Base-by-base conservation (phyloP, 208 protist genomes). In the Trypanosoma grayi region DNA sequence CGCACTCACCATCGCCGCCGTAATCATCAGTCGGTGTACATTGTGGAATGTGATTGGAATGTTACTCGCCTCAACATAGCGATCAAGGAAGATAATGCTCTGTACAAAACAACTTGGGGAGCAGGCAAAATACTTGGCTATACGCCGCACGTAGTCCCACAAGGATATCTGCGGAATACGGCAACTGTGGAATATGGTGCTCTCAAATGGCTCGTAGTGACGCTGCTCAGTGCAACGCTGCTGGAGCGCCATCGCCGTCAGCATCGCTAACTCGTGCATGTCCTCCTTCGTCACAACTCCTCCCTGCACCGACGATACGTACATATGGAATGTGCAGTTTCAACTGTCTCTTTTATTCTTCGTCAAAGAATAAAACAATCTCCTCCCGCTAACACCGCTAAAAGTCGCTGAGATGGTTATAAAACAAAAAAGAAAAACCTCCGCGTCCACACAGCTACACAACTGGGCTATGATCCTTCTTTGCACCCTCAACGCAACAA, bases 41-140 rank as follows among this genome's bases (percentile, higher is more conserved):
- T 92, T 92, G 44, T 65, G 56, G 44, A 77, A 81, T 11, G 81
- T 88, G 10, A 95, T 60, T 60, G 76, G 52, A 60, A 75, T 80
- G 27, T 67, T 70, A 0, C 85, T 92, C 40, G 57, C 55, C 14
- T 66, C 58, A 8, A 79, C 66, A 56, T 97, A 91, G 22, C 90
- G 88, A 52, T 98, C 90, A 47, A 98, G 90, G 54, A 96, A 83
- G 11, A 98, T 83, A 22, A 95, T 75, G 11, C 87, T 81, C 36
- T 97, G 52, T 37, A 98, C 78, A 57, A 97, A 95, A 65, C 92
- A 97, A 77, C 97, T 86, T 33, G 81, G 70, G 1, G 82, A 92
- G 62, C 94, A 97, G 11, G 54, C 60, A 0, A 84, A 87, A 71
- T 98, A 97, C 60, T 93, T 95, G 45, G 83, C 79, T 55, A 97